Evolutionary conservation across 306 rosid species (phyloP).

Genomic region (Sophora flavescens): DNA sequence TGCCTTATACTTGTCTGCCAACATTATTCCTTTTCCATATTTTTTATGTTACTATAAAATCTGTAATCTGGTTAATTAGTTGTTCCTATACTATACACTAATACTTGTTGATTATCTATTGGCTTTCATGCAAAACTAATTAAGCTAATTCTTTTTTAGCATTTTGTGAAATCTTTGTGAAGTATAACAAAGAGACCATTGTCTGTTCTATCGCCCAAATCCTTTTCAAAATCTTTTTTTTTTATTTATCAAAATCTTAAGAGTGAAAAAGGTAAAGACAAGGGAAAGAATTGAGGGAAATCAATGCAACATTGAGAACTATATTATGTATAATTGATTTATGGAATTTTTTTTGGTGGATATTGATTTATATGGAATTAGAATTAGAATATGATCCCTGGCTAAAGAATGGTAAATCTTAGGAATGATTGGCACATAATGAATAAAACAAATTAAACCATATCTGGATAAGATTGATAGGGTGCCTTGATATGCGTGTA

Average conservation of each 20-base stretch:
- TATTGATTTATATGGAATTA: not conserved
- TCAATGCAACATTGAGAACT: not conserved
- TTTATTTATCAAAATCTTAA: not conserved
- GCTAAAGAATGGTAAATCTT: constrained; percentile 11
- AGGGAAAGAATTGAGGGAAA: not conserved
- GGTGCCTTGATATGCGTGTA: constrained; percentile 59
- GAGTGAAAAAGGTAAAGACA: not conserved
- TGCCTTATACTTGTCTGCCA: constrained; percentile 52
- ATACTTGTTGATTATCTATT: not conserved
- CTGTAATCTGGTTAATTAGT: not conserved
- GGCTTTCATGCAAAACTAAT: not conserved
- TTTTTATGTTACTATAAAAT: constrained; percentile 3
- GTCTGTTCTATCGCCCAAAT: not conserved
- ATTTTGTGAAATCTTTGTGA: not conserved
- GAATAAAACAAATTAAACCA: constrained; percentile 39
- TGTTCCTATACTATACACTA: no score
- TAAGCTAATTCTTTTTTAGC: not conserved
- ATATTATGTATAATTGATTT: constrained; percentile 2
- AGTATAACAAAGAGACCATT: not conserved
- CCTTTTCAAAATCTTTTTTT: not conserved
- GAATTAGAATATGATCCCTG: not conserved
- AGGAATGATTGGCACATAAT: constrained; percentile 40
- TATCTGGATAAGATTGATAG: constrained; percentile 47
- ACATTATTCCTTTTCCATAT: constrained; percentile 48
- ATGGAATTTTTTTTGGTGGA: no score